phyloP scores from a whole-genome alignment of 495 filamentous ascomycete species.

The Geopyxis carbonaria region DNA sequence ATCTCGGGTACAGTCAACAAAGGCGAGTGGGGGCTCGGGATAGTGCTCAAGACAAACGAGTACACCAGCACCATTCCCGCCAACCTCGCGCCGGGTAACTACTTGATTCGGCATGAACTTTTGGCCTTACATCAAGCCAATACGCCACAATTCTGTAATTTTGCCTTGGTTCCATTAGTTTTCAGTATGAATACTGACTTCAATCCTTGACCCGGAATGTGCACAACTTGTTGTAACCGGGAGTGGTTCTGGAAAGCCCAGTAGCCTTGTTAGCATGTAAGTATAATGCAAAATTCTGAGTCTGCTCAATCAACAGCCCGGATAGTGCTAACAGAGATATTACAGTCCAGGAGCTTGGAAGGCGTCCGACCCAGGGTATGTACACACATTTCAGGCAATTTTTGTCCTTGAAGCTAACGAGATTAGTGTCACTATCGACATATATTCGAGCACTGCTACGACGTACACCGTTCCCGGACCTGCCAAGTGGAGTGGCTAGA shows the following conservation, averaged over 20 bases:
- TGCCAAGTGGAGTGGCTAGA: constrained; percentile 34
- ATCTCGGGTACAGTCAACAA: constrained; percentile 32
- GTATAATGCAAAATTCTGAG: too few species aligned
- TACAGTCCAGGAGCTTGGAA: too few species aligned
- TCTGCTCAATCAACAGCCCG: too few species aligned
- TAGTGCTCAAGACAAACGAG: constrained; percentile 32
- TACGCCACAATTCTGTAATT: constrained; percentile 43
- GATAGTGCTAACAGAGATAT: too few species aligned
- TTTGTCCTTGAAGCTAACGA: too few species aligned
- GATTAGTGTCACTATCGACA: constrained; percentile 34
- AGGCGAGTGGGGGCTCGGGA: constrained; percentile 35
- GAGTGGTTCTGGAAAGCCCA: constrained; percentile 31
- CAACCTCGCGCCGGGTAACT: constrained; percentile 36
- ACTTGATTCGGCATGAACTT: constrained; percentile 43
- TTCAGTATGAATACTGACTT: neutral
- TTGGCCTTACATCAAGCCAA: constrained; percentile 43
- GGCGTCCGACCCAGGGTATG: too few species aligned
- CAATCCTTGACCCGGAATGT: constrained; percentile 41
- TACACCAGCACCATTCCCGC: constrained; percentile 38
- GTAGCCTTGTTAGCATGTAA: too few species aligned
- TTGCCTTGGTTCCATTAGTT: constrained; percentile 20
- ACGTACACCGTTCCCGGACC: constrained; percentile 37
- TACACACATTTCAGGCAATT: too few species aligned
- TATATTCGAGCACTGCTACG: constrained; percentile 30
- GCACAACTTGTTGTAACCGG: constrained; percentile 39